Evolutionary conservation across 441 rosid genomes (phyloP).

Genomic region (Adansonia rubrostipa): DNA sequence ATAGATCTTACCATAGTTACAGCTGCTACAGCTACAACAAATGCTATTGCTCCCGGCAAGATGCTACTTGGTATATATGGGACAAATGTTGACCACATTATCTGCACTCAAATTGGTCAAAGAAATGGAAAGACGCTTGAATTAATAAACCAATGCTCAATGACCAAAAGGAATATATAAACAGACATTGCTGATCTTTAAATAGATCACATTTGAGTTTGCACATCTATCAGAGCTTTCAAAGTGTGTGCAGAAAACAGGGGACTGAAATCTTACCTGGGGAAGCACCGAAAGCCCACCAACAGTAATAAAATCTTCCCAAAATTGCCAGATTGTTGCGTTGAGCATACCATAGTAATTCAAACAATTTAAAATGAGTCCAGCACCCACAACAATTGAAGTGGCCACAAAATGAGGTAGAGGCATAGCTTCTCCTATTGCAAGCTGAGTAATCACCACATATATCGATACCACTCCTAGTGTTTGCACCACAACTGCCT

Average conservation of each 20-base stretch:
- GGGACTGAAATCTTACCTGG: constrained; percentile 52
- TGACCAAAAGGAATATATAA: not conserved
- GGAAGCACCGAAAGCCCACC: constrained; percentile 85
- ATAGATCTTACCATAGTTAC: constrained; percentile 71
- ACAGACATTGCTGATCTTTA: not conserved
- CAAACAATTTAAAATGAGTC: constrained; percentile 61
- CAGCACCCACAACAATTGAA: constrained; percentile 61
- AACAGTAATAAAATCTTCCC: constrained; percentile 87
- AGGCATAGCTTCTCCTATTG: constrained; percentile 89
- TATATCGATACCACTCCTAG: constrained; percentile 70
- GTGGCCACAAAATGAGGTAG: constrained; percentile 53
- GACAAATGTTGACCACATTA: constrained; percentile 95
- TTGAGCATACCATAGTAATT: constrained; percentile 60
- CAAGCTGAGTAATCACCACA: constrained; percentile 76
- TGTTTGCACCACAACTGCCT: constrained; percentile 80
- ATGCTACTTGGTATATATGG: constrained; percentile 71
- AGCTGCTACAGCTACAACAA: constrained; percentile 56
- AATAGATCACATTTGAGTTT: not conserved
- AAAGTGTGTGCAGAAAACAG: constrained; percentile 13
- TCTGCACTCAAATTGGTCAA: constrained; percentile 43
- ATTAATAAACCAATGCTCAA: not conserved
- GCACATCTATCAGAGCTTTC: not conserved
- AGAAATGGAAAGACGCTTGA: not conserved
- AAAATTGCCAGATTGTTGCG: constrained; percentile 59
- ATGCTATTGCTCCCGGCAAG: constrained; percentile 70